Percentiles rank a stretch among this genome's conserved stretches.
Conservation (phyloP, 2,329 filamentous ascomycete species). For the Talaromyces pinophilus region DNA sequence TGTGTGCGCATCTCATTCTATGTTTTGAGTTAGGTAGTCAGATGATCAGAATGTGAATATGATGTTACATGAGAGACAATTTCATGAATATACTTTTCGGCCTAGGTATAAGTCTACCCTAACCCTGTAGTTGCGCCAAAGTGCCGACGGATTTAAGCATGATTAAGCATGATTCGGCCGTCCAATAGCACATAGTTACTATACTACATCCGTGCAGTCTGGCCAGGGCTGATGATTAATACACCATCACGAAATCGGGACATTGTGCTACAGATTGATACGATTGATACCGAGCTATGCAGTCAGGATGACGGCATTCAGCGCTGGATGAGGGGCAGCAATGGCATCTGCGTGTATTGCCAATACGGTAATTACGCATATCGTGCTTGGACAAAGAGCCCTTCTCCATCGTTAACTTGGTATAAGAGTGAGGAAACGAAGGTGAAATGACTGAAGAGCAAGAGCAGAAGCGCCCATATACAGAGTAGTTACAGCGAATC, state of each 20-base stretch:
- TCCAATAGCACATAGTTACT: neutral
- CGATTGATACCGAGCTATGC: neutral
- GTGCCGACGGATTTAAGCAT: neutral
- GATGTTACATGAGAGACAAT: neutral
- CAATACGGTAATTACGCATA: neutral
- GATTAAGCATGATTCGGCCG: neutral
- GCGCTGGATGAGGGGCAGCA: neutral
- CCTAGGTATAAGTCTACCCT: neutral
- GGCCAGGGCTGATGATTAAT: slow-evolving; percentile 8
- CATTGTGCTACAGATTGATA: neutral
- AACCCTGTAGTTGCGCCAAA: neutral
- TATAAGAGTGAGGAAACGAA: no score
- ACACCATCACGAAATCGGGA: neutral
- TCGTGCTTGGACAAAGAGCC: neutral
- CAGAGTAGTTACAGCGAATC: no score
- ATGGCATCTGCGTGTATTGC: slow-evolving; percentile 8
- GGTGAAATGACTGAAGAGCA: neutral
- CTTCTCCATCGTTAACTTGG: no score
- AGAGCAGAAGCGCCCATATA: no score
- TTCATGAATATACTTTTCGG: no score
- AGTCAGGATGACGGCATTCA: slow-evolving; percentile 11
- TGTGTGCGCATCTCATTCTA: slow-evolving; percentile 5
- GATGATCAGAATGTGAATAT: slow-evolving; percentile 11
- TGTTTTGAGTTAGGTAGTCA: neutral
- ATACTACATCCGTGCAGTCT: neutral